These are phyloP conservation scores for Beta vulgaris DNA, from an alignment of 148 eudicot genomes.

Conservation along the genomic window DNA sequence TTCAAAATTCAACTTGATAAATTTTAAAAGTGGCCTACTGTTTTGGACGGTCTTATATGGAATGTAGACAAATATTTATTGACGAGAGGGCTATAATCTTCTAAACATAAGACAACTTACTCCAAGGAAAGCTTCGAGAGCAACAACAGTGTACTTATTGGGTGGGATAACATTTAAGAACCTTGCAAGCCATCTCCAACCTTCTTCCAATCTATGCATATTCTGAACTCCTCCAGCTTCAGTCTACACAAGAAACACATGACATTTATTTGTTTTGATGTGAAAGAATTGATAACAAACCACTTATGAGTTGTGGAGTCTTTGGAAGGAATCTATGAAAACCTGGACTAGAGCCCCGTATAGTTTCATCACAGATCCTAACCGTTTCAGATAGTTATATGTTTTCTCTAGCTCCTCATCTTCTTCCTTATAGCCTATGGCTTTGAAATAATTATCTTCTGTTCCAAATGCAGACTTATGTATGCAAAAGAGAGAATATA, in stretches of 20 bases:
- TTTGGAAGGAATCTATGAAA: slow-evolving; percentile 9
- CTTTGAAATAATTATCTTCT: slow-evolving; percentile 52
- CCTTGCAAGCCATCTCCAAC: slow-evolving; percentile 94
- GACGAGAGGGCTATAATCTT: too few species aligned
- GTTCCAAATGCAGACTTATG: too few species aligned
- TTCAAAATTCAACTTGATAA: too few species aligned
- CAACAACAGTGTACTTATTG: slow-evolving; percentile 54
- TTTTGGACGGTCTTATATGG: too few species aligned
- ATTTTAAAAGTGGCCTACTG: too few species aligned
- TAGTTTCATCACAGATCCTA: slow-evolving; percentile 59
- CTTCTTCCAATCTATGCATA: slow-evolving; percentile 61
- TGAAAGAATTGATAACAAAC: too few species aligned
- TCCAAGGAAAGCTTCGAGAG: slow-evolving; percentile 73
- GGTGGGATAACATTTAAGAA: slow-evolving; percentile 78
- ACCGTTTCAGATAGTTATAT: slow-evolving; percentile 48
- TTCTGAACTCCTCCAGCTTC: slow-evolving; percentile 54
- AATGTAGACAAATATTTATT: too few species aligned
- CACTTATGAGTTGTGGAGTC: neutral
- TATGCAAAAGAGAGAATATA: too few species aligned
- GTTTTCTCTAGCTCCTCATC: slow-evolving; percentile 56
- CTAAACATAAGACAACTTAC: too few species aligned
- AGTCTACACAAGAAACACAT: slow-evolving; percentile 43
- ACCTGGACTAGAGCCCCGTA: slow-evolving; percentile 95
- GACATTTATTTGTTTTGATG: too few species aligned
- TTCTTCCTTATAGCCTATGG: slow-evolving; percentile 66